Evolutionary conservation across 306 rosid genomes (phyloP), one percentile per base, ranked within the genome.

Genomic region (Canavalia gladiata): DNA sequence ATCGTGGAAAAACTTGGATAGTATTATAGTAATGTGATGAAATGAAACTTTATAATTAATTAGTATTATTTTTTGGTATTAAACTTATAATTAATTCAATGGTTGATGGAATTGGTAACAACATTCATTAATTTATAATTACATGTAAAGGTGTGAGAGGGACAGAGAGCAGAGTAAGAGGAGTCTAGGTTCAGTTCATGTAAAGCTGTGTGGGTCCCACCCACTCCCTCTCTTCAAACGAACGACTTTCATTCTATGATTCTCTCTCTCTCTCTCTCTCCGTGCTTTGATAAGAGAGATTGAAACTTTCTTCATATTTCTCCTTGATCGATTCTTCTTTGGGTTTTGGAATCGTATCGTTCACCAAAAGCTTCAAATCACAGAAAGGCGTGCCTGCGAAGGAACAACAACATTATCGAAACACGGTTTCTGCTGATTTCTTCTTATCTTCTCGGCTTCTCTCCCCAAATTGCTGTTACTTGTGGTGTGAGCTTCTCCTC

Each of bases 161-260:
- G 69, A 9, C 4, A 79, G 2, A 1, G 59, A 67, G 41, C 39
- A 18, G 51, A 39, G 54, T 7, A 25, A 55, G 56, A 37, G 37
- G 12, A 3, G 91, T 81, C 91, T 6, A 77, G 86, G 90, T 87
- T 89, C 93, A 63, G 83, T 83, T 87, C 88, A 89, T 82, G 66
- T 42, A 63, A 42, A 82, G 11, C 25, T 58, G 7, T 10, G 83
- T 74, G 93, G 91, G 88, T 66, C 88, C 84, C 82, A 33, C 70
- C 28, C 78, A 72, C 82, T 70, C 33, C 10, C 7, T n/a, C 69
- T 11, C 72, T 41, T 56, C 10, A 0, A 18, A 18, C 25, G 25
- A 18, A 18, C 25, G 25, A 18, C 25, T 18, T 18, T 18, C 25
- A 18, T 18, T 18, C 25, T 18, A 18, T 18, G 25, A 18, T 18